A percentile compares a stretch with the other conserved stretches of the same genome.
These are phyloP conservation scores for Phytophthora constricta DNA, from an alignment of 352 stramenopile species.

Conservation along the genomic window DNA sequence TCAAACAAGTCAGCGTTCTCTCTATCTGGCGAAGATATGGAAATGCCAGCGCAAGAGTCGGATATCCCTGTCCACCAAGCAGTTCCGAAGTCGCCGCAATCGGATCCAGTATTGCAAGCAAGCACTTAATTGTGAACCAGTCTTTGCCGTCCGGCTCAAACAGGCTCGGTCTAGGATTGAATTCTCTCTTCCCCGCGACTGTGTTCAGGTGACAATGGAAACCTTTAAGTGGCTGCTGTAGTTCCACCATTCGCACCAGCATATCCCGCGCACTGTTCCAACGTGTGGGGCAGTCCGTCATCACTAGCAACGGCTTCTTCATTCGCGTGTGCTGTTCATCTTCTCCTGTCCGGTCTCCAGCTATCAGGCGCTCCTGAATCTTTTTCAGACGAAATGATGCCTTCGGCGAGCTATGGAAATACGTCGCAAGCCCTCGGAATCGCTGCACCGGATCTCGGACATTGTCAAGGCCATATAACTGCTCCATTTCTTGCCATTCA, in stretches of 20 bases:
- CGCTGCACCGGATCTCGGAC: not conserved
- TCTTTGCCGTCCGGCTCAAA: constrained; percentile 2
- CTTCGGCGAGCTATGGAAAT: constrained; percentile 5
- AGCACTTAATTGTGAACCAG: constrained; percentile 12
- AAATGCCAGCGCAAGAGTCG: constrained; percentile 8
- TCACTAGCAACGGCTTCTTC: not conserved
- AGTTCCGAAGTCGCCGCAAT: constrained; percentile 9
- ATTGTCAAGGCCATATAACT: not conserved
- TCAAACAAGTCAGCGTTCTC: not conserved
- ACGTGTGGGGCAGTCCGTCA: constrained; percentile 13
- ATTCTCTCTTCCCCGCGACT: constrained; percentile 1
- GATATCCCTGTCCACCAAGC: constrained; percentile 5
- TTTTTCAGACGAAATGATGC: constrained; percentile 1
- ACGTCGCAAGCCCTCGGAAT: not conserved
- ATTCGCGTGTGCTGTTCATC: too few species aligned
- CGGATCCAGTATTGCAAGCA: constrained; percentile 5
- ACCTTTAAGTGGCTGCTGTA: not conserved
- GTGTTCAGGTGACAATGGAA: constrained; percentile 8
- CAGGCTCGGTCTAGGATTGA: constrained; percentile 2
- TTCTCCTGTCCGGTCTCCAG: not conserved
- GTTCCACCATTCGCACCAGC: constrained; percentile 6
- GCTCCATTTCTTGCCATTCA: not conserved
- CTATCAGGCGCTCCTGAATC: not conserved
- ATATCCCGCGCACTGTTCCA: constrained; percentile 22
- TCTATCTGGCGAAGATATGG: not conserved